Base-by-base conservation (phyloP, 2,329 filamentous ascomycete species). In the Diaporthe citrichinensis region DNA sequence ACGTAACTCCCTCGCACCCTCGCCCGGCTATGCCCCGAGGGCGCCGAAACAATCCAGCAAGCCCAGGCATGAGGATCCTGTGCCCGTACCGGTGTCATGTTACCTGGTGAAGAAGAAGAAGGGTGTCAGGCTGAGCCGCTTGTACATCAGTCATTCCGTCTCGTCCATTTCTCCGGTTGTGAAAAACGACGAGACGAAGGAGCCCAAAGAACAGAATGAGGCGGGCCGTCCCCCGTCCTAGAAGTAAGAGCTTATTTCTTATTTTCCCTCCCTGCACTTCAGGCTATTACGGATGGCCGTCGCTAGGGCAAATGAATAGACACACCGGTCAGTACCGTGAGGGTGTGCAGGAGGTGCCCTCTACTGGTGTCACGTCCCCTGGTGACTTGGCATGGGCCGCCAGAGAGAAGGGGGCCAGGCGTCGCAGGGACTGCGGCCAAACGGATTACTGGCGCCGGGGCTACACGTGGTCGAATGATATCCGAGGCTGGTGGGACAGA, bases 401-500 rank as follows among this genome's bases (percentile, higher is more conserved):
- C n/a, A 10, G 12, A 23, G 23, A 31, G 39, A 46, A 65, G 17
- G 41, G 25, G 57, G 23, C 8, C 17, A 9, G 44, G 44, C 20
- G 20, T 17, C 31, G 44, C 71, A 31, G 36, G 36, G 46, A 62
- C 57, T 46, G n/a, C 31, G 49, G 36, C 28, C 39, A 41, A 41
- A 36, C 31, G 53, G 41, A 46, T 67, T 69, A 49, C 65, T 41
- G 58, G n/a, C 58, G 36, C 39, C 46, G 51, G 46, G 20, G 36
- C 57, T 55, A 53, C 49, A 73, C 71, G 71, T 73, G 71, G 58
- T 62, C 71, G 57, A 73, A 65, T 73, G 58, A 73, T 65, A 44
- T 62, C 57, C 58, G 31, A 53, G 34, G 15, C 44, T 28, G 20
- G 71, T 25, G 9, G 23, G 34, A 55, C n/a, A 55, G 5, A 23